Percentiles rank a stretch among this genome's conserved stretches.
Evolutionary conservation across 2,329 filamentous ascomycete genomes (phyloP).

Genomic region (Dactylellina cionopaga): DNA sequence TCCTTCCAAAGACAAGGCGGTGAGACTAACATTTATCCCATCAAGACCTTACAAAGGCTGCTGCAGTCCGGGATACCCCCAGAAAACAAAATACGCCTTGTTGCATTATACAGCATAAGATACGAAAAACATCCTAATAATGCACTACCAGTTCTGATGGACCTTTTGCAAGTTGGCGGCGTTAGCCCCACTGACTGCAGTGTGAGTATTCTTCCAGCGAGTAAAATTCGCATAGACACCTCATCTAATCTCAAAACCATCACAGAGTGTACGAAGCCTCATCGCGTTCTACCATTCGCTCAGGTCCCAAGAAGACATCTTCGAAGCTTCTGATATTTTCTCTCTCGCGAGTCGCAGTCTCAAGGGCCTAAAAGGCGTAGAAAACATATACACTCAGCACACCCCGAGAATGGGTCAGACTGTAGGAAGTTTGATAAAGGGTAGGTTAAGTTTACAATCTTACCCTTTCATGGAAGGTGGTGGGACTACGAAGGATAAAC

Average conservation of each 20-base stretch:
- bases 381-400: conserved; percentile 99
- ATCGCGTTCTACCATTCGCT: conserved; percentile 87
- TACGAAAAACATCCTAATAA: conserved; percentile 89
- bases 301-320: conserved; percentile 78
- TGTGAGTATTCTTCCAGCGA: conserved; percentile 29
- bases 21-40: neutral
- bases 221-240: too few relatives aligned
- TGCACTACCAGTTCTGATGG: conserved; percentile 82
- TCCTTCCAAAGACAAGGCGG: neutral
- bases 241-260: too few relatives aligned
- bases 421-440: conserved; percentile 92
- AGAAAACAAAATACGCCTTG: conserved; percentile 86
- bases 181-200: conserved; percentile 78
- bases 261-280: conserved; percentile 74
- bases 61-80: conserved; percentile 82
- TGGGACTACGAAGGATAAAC: conserved; percentile 88
- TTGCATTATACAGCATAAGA: conserved; percentile 92
- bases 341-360: conserved; percentile 86
- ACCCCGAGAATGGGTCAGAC: conserved; percentile 87
- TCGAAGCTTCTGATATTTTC: conserved; percentile 91
- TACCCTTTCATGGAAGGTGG: conserved; percentile 94
- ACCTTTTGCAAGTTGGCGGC: conserved; percentile 87
- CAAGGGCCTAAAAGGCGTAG: conserved; percentile 94
- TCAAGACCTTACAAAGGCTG: conserved; percentile 80
- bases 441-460: conserved; percentile 81